Evolutionary conservation across 2,329 filamentous ascomycete genomes (phyloP), one percentile per base, ranked within the genome.

Genomic region (Talaromyces amestolkiae): DNA sequence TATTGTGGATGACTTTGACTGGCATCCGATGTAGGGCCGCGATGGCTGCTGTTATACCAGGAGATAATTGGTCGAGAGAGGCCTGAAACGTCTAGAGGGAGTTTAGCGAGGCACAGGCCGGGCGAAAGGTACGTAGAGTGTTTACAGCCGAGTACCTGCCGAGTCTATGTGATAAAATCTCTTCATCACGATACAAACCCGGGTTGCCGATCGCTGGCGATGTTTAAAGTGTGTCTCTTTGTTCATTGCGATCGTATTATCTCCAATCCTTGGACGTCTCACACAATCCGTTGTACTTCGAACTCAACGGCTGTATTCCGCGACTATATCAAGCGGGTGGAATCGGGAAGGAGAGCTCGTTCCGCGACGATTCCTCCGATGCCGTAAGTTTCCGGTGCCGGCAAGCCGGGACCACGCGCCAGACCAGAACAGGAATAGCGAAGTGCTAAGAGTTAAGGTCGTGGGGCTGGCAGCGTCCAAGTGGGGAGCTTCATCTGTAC

Each of bases 401-500:
- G 56, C 56, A 59, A 59, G 37, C 56, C 56, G 56, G 56, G 56
- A 43, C 37, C 39, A 45, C 22, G 8, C 31, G 27, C 59, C 24
- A 61, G 4, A 13, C 59, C 45, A 3, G 3, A 53, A 37, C n/a
- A 39, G 31, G 33, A 0, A 61, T 39, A 13, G 45, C 1, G 27
- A 22, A 22, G 10, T 54, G 39, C 61, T 63, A 58, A 35, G 24
- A 45, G 17, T 63, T 47, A 47, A 63, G 61, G 51, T 63, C 61
- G 61, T 63, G 61, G 61, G 51, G 51, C 61, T 24, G 24, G 61
- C 51, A 53, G 27, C 61, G 39, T 63, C 49, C 35, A 63, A 63
- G 61, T 62, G 60, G 60, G 49, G 58, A 61, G 43, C 58, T 59
- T 43, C 56, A 59, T 59, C 56, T 59, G n/a, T n/a, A 22, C 22